Conservation (phyloP, 495 filamentous ascomycete species). For the Bathelium albidoporum region DNA sequence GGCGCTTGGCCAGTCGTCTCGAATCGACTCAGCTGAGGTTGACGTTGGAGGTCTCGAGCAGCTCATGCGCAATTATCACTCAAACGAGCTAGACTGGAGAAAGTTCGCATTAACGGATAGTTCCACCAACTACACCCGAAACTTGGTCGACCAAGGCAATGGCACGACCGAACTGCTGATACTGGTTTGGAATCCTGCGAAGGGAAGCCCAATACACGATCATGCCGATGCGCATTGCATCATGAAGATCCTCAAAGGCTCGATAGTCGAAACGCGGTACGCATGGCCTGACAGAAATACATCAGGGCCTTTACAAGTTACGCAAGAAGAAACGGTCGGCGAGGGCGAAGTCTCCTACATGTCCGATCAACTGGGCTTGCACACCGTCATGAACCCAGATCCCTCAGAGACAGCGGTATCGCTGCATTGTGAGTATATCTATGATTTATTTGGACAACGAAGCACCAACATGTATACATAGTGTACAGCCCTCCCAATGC, state of each 20-base stretch:
- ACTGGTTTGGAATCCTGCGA: slow-evolving; percentile 88
- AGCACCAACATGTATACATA: slow-evolving; percentile 29
- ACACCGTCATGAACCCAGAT: slow-evolving; percentile 68
- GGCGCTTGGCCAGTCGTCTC: slow-evolving; percentile 65
- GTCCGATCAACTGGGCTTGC: slow-evolving; percentile 73
- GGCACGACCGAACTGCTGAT: slow-evolving; percentile 85
- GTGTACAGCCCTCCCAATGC: slow-evolving; percentile 90
- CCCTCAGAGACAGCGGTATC: slow-evolving; percentile 66
- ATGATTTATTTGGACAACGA: slow-evolving; percentile 6
- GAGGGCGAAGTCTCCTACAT: slow-evolving; percentile 72
- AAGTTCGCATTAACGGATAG: slow-evolving; percentile 57
- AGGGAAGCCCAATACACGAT: slow-evolving; percentile 76
- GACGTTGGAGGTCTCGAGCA: slow-evolving; percentile 55
- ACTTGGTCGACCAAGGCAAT: slow-evolving; percentile 82
- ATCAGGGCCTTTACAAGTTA: slow-evolving; percentile 41
- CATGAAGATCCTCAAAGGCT: slow-evolving; percentile 58
- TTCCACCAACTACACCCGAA: slow-evolving; percentile 66
- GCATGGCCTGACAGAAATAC: slow-evolving; percentile 51
- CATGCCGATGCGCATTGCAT: slow-evolving; percentile 34
- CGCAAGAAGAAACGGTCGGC: slow-evolving; percentile 43
- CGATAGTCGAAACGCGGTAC: slow-evolving; percentile 70
- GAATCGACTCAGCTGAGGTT: slow-evolving; percentile 68
- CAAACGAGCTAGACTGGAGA: slow-evolving; percentile 57
- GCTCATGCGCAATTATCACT: slow-evolving; percentile 63
- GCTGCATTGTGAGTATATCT: slow-evolving; percentile 56